Evolutionary conservation across 306 rosid species (phyloP), one percentile per base, ranked within the genome.

Genomic region (Fragaria nilgerrensis): DNA sequence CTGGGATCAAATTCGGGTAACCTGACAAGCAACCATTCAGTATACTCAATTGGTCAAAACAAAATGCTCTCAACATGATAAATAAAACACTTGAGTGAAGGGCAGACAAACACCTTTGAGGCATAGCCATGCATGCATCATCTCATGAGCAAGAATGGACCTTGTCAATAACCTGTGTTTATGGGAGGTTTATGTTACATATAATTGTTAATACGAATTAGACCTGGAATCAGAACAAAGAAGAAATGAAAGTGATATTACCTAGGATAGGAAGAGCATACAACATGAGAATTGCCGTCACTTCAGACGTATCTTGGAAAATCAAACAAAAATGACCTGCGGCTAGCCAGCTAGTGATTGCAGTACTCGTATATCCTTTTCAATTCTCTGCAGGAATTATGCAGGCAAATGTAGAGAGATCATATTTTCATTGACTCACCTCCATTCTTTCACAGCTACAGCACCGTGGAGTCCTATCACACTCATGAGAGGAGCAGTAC

Each of bases 381-480:
- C 63, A 27, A 27, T 19, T 20, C 20, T 13, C 32, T 37, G 15
- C 43, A 37, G 59, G 67, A 34, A 49, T 72, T 66, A 22, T 47
- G 68, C 49, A 20, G 15, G 12, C 45, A 74, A 47, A 34, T 65
- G 62, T 69, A 53, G 69, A 78, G 66, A 8, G 59, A 47, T 58
- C 14, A 29, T n/a, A 16, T 59, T 44, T 43, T 36, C 50, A 49
- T 8, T 45, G 77, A 84, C 93, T 76, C 68, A 96, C 99, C 97
- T 96, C 97, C 99, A 96, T 92, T 92, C 97, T 89, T 85, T 96
- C 97, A 81, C 99, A 96, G 85, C 99, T 96, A 89, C 99, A 96
- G 78, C 99, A 96, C 65, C 98, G 90, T 77, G 97, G 97, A 77
- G 99, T 96, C 44, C 94, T 89, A 73, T 96, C 98, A 2, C 86